Percentiles rank a stretch among this genome's conserved stretches.
Conservation (phyloP, 2,329 filamentous ascomycete species). For the Monosporascus sp. region DNA sequence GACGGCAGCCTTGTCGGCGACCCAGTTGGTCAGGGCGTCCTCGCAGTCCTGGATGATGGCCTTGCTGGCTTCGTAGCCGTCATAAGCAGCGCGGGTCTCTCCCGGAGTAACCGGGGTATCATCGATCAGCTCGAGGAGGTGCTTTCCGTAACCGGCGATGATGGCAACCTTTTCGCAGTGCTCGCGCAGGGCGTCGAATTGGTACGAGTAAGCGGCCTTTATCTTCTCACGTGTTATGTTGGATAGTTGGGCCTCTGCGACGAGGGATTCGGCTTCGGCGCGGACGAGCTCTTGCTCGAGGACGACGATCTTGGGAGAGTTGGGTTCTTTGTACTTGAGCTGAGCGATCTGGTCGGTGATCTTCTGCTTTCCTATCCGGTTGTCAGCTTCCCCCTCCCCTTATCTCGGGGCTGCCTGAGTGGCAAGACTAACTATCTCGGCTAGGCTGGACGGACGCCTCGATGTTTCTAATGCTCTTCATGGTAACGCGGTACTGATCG, state of each 20-base stretch:
- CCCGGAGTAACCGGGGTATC: constrained; percentile 96
- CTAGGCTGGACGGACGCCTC: constrained; percentile 97
- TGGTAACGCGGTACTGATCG: constrained; percentile 97
- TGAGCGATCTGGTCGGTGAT: constrained; percentile 98
- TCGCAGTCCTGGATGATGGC: constrained; percentile 99
- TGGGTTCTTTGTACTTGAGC: constrained; percentile 99
- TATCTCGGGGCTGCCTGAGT: constrained; percentile 2
- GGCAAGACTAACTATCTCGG: constrained; percentile 71
- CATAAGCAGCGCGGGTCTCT: constrained; percentile 92
- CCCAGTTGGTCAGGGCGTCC: constrained; percentile 96
- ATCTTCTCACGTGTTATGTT: constrained; percentile 99
- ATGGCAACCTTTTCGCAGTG: constrained; percentile 98
- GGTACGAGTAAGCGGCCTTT: constrained; percentile 96
- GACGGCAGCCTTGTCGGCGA: constrained; percentile 82
- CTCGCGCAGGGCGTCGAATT: constrained; percentile 95
- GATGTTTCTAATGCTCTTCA: constrained; percentile 99
- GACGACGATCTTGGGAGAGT: constrained; percentile 94
- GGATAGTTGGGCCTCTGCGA: constrained; percentile 94
- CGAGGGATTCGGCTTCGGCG: constrained; percentile 96
- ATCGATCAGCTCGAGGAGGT: constrained; percentile 93
- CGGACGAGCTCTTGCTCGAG: constrained; percentile 98
- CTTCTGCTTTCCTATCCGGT: constrained; percentile 81
- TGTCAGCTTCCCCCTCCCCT: constrained; percentile 13
- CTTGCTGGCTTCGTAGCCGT: constrained; percentile 97
- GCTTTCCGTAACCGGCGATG: constrained; percentile 96